Evolutionary conservation across 176 grass and related monocot species (phyloP), one percentile per base, ranked within the genome.

Genomic region (Tuctoria greenei): DNA sequence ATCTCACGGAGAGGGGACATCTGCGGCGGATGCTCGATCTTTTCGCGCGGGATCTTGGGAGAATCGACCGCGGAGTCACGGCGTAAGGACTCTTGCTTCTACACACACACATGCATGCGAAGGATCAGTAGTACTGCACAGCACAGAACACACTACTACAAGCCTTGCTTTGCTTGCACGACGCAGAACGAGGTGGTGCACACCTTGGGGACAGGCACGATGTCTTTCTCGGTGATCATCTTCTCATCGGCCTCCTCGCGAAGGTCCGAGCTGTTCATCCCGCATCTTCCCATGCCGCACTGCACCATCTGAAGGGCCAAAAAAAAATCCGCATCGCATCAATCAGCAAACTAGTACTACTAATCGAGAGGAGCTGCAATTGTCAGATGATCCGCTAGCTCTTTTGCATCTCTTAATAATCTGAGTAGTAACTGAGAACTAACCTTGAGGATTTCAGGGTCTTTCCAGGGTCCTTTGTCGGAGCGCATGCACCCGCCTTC

Each of bases 391-490:
- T n/a, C 18, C 11, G 56, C 2, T 10, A 0, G 20, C 18, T 24
- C 36, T 52, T 41, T 52, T 41, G 8, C 1, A 46, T 24, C 31
- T 39, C n/a, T n/a, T n/a, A n/a, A n/a, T 5, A 37, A 24, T 41
- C 6, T 20, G 8, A 18, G 3, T 27, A 25, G 3, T 52, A 25
- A 5, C 20, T 0, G 34, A 39, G 21, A 49, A 93, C 95, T 89
- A 49, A 93, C 95, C 91, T 94, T 98, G 23, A 92, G 27, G 64
- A 94, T 90, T 80, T 98, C 95, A 84, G 87, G 82, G 69, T 98
- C 95, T 55, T 98, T 94, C 95, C 95, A 98, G 13, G 95, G 95
- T 6, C 95, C 95, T 83, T 98, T 98, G 82, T 98, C 95, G 0
- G 95, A 98, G 37, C 77, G 84, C 80, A 94, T 93, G 69, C 95